phyloP scores from a whole-genome alignment of 306 rosid species.

The Castanea crenata region DNA sequence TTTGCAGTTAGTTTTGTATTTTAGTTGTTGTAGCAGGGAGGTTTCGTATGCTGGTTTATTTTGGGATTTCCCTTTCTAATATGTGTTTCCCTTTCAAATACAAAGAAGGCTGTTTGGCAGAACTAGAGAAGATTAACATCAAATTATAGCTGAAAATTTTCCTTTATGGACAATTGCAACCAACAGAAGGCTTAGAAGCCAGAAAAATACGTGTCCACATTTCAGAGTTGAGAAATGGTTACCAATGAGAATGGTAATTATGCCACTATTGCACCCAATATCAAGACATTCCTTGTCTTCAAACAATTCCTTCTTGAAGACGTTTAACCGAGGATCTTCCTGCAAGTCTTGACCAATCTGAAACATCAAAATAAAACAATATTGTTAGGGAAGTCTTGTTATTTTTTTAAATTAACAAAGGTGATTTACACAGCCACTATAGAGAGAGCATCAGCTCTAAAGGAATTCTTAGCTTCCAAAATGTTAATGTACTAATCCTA shows the following conservation, averaged over 20 bases:
- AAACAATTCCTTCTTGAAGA: conserved; percentile 80
- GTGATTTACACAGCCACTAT: neutral
- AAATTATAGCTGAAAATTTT: neutral
- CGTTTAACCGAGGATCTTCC: conserved; percentile 82
- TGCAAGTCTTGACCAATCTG: conserved; percentile 66
- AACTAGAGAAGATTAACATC: neutral
- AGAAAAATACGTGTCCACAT: neutral
- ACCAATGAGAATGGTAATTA: conserved; percentile 81
- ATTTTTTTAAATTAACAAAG: too few relatives aligned
- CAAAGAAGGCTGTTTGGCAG: neutral
- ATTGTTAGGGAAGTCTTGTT: neutral
- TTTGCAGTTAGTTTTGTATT: too few relatives aligned
- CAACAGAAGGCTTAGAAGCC: neutral
- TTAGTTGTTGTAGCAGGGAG: too few relatives aligned
- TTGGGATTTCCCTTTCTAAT: too few relatives aligned
- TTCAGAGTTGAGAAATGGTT: neutral
- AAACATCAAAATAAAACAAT: conserved; percentile 12
- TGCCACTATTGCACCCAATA: conserved; percentile 84
- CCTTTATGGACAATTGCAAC: neutral
- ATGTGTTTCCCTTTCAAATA: neutral
- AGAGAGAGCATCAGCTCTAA: neutral
- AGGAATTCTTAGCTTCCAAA: neutral
- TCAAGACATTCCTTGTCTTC: conserved; percentile 88
- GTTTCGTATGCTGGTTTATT: too few relatives aligned
- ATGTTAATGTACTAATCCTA: neutral